These are phyloP conservation scores for Alternaria gaisen DNA, from an alignment of 2,329 filamentous ascomycete species.

Conservation along the genomic window DNA sequence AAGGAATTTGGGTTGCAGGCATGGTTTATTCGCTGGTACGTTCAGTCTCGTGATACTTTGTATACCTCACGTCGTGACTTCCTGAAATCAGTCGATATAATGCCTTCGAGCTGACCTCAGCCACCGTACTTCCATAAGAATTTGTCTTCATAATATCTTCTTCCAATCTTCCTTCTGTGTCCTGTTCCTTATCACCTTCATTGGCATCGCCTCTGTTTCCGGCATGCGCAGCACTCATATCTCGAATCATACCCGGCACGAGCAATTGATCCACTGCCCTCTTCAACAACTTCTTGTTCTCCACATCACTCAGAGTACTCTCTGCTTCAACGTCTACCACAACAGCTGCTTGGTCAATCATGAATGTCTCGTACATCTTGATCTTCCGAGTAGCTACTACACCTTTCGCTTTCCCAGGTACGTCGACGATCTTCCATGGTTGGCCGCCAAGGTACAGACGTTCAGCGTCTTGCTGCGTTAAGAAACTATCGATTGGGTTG, in stretches of 20 bases:
- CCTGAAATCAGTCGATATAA: slow-evolving; percentile 34
- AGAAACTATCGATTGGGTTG: slow-evolving; percentile 25
- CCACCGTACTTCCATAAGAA: slow-evolving; percentile 31
- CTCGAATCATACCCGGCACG: slow-evolving; percentile 18
- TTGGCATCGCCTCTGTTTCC: not conserved
- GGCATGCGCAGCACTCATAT: slow-evolving; percentile 24
- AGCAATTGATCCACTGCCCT: slow-evolving; percentile 23
- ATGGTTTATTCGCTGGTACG: slow-evolving; percentile 33
- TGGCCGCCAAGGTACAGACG: slow-evolving; percentile 4
- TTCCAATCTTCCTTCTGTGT: slow-evolving; percentile 15
- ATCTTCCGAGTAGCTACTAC: slow-evolving; percentile 32
- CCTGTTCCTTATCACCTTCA: slow-evolving; percentile 3
- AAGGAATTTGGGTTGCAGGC: slow-evolving; percentile 35
- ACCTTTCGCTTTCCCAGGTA: slow-evolving; percentile 33
- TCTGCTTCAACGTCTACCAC: slow-evolving; percentile 23
- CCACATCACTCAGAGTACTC: not conserved
- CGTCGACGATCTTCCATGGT: slow-evolving; percentile 25
- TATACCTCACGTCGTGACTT: not conserved
- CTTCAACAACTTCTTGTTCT: slow-evolving; percentile 17
- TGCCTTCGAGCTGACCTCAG: slow-evolving; percentile 17
- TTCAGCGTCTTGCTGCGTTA: slow-evolving; percentile 15
- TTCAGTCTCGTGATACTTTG: not conserved
- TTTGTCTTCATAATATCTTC: slow-evolving; percentile 36
- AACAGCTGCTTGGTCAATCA: slow-evolving; percentile 35
- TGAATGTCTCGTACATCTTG: slow-evolving; percentile 32